phyloP scores from a whole-genome alignment of 2,329 filamentous ascomycete species.

The Trichoderma simmonsii region DNA sequence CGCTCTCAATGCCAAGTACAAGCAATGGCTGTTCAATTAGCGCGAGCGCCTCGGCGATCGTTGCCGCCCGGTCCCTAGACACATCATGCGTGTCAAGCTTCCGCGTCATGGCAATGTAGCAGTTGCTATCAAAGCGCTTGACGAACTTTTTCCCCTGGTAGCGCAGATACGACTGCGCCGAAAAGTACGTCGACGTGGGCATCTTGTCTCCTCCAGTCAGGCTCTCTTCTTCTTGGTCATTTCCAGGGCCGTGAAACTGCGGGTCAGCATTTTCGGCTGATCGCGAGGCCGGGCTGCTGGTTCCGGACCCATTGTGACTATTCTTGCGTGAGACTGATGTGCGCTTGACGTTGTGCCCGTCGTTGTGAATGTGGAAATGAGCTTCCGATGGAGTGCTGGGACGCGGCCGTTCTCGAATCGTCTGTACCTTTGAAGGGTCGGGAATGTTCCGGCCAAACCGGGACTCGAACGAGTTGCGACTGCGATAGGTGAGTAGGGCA shows the following conservation, averaged over 20 bases:
- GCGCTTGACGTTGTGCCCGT: slow-evolving; percentile 67
- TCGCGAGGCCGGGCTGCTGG: slow-evolving; percentile 27
- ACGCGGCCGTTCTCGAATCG: slow-evolving; percentile 67
- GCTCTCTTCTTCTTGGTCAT: slow-evolving; percentile 36
- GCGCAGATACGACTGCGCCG: slow-evolving; percentile 92
- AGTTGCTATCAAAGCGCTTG: slow-evolving; percentile 95
- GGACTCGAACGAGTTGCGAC: slow-evolving; percentile 93
- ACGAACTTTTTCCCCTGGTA: slow-evolving; percentile 98
- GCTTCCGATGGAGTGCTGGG: slow-evolving; percentile 63
- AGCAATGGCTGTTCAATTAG: slow-evolving; percentile 85
- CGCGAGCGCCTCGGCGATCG: slow-evolving; percentile 70
- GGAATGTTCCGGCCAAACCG: slow-evolving; percentile 92
- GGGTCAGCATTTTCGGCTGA: slow-evolving; percentile 46
- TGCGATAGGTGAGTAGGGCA: slow-evolving; percentile 90
- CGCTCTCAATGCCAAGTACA: slow-evolving; percentile 90
- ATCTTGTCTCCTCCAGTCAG: slow-evolving; percentile 50
- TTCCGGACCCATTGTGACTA: slow-evolving; percentile 36
- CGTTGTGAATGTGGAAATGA: slow-evolving; percentile 79
- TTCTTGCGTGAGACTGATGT: slow-evolving; percentile 47
- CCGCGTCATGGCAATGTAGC: slow-evolving; percentile 97
- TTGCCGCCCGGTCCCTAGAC: slow-evolving; percentile 67
- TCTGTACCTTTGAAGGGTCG: slow-evolving; percentile 78
- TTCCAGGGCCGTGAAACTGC: slow-evolving; percentile 66
- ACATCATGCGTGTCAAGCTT: slow-evolving; percentile 98
- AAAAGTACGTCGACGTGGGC: slow-evolving; percentile 82